Evolutionary conservation across 805 yeast species (phyloP), one percentile per base, ranked within the genome.

Genomic region (Saturnispora halmiae): DNA sequence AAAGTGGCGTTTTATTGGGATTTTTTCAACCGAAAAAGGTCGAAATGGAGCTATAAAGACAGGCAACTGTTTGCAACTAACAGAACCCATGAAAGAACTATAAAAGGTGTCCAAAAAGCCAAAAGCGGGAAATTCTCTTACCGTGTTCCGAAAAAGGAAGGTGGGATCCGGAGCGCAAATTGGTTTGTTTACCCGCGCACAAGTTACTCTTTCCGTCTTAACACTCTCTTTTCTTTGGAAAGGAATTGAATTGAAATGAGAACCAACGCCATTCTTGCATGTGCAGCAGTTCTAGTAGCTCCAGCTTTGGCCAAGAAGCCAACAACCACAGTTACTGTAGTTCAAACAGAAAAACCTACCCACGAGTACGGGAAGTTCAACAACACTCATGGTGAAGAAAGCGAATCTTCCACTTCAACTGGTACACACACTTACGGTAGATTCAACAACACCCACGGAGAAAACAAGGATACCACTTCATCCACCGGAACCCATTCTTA

Each of bases 371-470:
- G 77, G 43, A 65, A 66, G 56, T 73, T 72, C 48, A 67, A 73
- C 63, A 69, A 73, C 56, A 71, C 75, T 18, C 51, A 48, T 41
- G 51, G 55, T 46, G 49, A 47, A 18, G 41, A 59, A 2, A 40
- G 56, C 22, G 43, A 54, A n/a, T 43, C 72, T 2, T 46, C 63
- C 18, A 22, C 45, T 11, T 48, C 60, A 13, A 59, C 72, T 46
- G 66, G 69, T 48, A 74, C 80, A 37, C 78, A 76, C 64, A 67
- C 57, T 46, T 65, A 63, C 47, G 82, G 82, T 51, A 68, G 65
- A 56, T 74, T 74, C 54, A 67, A 74, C 65, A 67, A 67, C 50
- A 42, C 68, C 70, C 45, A 73, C 66, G 61, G 60, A 51, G 46
- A 58, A 59, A 46, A 73, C 13, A 46, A 66, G 8, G 32, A 25